These are phyloP conservation scores for Penicillium coprophilum DNA, from an alignment of 495 filamentous ascomycete genomes.

Conservation along the genomic window DNA sequence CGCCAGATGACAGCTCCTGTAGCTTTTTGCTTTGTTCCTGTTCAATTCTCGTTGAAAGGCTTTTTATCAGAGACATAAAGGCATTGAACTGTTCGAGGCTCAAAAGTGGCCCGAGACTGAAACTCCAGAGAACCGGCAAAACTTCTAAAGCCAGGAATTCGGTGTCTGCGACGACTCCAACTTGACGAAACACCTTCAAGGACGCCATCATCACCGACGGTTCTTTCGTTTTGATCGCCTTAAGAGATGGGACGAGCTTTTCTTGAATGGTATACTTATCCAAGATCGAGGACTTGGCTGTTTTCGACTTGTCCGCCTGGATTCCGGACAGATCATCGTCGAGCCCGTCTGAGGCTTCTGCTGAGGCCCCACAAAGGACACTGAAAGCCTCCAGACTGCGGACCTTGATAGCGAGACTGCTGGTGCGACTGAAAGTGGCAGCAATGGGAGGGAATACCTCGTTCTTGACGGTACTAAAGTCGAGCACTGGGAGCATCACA, in stretches of 20 bases:
- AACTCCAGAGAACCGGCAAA: slow-evolving; percentile 84
- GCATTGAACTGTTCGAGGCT: slow-evolving; percentile 82
- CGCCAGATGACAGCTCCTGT: slow-evolving; percentile 68
- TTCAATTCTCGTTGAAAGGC: slow-evolving; percentile 75
- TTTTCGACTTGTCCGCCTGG: slow-evolving; percentile 49
- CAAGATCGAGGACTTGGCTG: slow-evolving; percentile 68
- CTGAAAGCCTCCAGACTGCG: slow-evolving; percentile 85
- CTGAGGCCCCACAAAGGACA: slow-evolving; percentile 76
- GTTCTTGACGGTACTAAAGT: slow-evolving; percentile 94
- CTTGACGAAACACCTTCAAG: slow-evolving; percentile 75
- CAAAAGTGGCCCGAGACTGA: slow-evolving; percentile 86
- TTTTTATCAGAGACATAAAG: slow-evolving; percentile 85
- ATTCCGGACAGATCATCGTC: slow-evolving; percentile 74
- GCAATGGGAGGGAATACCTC: slow-evolving; percentile 92
- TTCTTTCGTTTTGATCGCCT: slow-evolving; percentile 94
- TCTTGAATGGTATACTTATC: slow-evolving; percentile 98
- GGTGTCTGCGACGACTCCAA: slow-evolving; percentile 77
- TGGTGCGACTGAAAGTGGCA: slow-evolving; percentile 85
- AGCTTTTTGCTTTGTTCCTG: slow-evolving; percentile 84
- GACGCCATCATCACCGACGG: slow-evolving; percentile 97
- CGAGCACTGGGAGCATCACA: slow-evolving; percentile 73
- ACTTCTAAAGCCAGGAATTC: slow-evolving; percentile 95
- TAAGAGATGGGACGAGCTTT: slow-evolving; percentile 87
- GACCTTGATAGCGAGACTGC: slow-evolving; percentile 90
- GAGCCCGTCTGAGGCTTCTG: slow-evolving; percentile 37